Evolutionary conservation across 257 asterid genomes (phyloP).

Genomic region (Salvia rosmarinus): DNA sequence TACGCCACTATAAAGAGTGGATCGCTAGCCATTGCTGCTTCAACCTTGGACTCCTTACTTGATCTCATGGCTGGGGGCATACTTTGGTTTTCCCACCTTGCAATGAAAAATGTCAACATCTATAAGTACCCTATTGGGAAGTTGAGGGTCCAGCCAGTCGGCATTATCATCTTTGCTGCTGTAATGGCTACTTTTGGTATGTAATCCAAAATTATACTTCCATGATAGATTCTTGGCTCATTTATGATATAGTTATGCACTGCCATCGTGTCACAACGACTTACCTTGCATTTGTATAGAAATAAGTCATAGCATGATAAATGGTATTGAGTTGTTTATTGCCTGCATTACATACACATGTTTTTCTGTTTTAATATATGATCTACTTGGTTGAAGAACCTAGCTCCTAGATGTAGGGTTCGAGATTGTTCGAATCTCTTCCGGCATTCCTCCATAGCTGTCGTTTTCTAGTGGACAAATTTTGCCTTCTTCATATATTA

Average conservation of each 20-base stretch:
- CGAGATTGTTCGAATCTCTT: too few species aligned
- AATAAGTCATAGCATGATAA: neutral
- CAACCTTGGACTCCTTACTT: conserved; percentile 91
- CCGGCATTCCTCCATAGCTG: neutral
- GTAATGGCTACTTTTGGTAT: conserved; percentile 94
- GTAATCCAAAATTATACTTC: conserved; percentile 26
- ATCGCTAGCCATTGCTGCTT: conserved; percentile 93
- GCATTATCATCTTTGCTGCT: conserved; percentile 90
- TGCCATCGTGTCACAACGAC: neutral
- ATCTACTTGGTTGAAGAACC: conserved; percentile 4
- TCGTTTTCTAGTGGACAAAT: neutral
- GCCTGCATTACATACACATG: neutral
- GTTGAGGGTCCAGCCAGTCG: conserved; percentile 95
- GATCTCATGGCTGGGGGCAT: conserved; percentile 98
- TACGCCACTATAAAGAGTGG: conserved; percentile 79
- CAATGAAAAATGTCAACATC: conserved; percentile 81
- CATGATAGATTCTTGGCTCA: neutral
- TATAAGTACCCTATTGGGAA: conserved; percentile 94
- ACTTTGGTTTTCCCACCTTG: conserved; percentile 82
- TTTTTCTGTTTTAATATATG: neutral
- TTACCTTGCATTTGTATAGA: neutral
- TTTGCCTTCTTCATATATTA: too few species aligned
- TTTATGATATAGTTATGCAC: conserved; percentile 1
- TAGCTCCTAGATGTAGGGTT: too few species aligned
- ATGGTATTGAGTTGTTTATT: too few species aligned